Evolutionary conservation across 768 basidiomycete species (phyloP).

Genomic region (Leccinum arenicola): DNA sequence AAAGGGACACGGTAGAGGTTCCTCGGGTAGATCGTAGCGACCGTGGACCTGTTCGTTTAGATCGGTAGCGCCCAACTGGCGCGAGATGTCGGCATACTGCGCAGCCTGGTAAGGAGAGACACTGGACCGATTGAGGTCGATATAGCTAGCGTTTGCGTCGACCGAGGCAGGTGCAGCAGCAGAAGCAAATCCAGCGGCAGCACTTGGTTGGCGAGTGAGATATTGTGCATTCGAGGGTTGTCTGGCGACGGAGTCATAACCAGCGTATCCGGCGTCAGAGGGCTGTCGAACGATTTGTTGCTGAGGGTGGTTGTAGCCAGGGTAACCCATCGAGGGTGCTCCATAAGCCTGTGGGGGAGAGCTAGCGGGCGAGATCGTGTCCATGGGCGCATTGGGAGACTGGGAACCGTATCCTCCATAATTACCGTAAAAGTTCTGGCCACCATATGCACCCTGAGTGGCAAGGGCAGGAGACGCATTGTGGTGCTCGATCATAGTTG

Average conservation of each 20-base stretch:
- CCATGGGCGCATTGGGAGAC: conserved; percentile 12
- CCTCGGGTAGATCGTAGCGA: conserved; percentile 15
- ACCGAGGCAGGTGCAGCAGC: conserved; percentile 9
- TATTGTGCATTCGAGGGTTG: conserved; percentile 25
- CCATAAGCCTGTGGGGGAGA: conserved; percentile 25
- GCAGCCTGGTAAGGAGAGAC: conserved; percentile 73
- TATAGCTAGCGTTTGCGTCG: conserved; percentile 44
- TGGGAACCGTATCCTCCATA: conserved; percentile 28
- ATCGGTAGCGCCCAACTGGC: conserved; percentile 42
- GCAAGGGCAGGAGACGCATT: conserved; percentile 30
- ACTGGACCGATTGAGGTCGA: conserved; percentile 64
- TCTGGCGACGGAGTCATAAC: conserved; percentile 24
- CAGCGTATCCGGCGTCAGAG: conserved; percentile 16
- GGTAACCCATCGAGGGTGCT: conserved; percentile 17
- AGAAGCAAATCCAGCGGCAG: conserved; percentile 14
- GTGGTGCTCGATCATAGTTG: conserved; percentile 61
- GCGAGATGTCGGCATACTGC: conserved; percentile 71
- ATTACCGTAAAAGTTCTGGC: conserved; percentile 25
- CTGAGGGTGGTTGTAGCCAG: conserved; percentile 27
- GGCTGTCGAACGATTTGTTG: conserved; percentile 23
- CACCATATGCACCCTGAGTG: conserved; percentile 15
- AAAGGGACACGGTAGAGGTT: conserved; percentile 29
- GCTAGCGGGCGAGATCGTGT: conserved; percentile 11
- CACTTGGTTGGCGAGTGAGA: conserved; percentile 20
- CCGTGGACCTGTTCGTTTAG: conserved; percentile 21